Conservation (phyloP, 2,329 filamentous ascomycete genomes). For the Bipolaris bicolor region DNA sequence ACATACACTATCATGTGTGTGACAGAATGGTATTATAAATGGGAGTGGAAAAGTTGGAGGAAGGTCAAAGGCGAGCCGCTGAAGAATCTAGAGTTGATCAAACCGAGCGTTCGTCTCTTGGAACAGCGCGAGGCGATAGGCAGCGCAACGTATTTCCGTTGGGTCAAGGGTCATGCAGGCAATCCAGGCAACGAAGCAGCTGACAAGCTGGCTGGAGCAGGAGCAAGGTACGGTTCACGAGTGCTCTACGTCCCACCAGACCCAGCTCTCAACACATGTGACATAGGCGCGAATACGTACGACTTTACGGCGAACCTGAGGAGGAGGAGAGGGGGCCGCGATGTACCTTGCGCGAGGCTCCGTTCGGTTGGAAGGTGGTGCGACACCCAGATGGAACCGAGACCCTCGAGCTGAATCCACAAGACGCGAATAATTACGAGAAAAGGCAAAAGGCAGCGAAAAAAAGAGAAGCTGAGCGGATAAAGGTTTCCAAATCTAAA, state of each 20-base stretch:
- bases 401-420: background rate
- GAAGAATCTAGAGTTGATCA: background rate
- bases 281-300: background rate
- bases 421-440: background rate
- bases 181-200: constrained; percentile 78
- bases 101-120: background rate
- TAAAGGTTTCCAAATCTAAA: background rate
- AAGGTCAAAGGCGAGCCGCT: background rate
- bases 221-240: constrained; percentile 53
- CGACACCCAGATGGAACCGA: background rate
- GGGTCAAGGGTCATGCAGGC: constrained; percentile 82
- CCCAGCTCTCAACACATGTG: background rate
- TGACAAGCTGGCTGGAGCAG: constrained; percentile 75
- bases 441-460: background rate
- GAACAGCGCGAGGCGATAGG: background rate
- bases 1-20: background rate
- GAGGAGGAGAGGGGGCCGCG: background rate
- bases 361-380: background rate
- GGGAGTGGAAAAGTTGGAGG: background rate
- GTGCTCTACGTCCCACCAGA: background rate
- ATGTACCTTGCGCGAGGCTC: background rate
- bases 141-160: constrained; percentile 71
- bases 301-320: background rate
- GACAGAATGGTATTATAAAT: background rate
- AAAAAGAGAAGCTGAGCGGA: background rate